Conservation (phyloP, 2,329 filamentous ascomycete species). For the Sodiomyces alkalinus region DNA sequence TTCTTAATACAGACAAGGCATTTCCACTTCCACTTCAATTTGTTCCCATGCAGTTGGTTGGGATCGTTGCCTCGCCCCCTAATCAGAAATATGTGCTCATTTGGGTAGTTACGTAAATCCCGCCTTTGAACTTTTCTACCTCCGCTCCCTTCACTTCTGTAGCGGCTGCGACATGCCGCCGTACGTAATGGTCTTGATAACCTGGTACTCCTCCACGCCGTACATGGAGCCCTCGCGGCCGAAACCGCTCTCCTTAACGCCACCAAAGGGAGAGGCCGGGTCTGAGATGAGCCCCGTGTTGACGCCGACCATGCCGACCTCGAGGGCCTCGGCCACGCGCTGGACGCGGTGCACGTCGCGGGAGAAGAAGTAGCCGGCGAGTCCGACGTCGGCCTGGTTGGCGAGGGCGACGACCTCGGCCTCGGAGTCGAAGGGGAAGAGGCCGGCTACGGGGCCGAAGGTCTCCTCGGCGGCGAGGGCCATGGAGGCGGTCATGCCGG, state of each 20-base stretch:
- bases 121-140: too few relatives aligned
- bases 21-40: too few relatives aligned
- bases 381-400: constrained; percentile 69
- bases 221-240: constrained; percentile 67
- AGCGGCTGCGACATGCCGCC: constrained; percentile 8
- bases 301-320: constrained; percentile 79
- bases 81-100: too few relatives aligned
- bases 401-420: constrained; percentile 75
- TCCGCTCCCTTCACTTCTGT: too few relatives aligned
- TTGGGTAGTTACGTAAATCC: too few relatives aligned
- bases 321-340: constrained; percentile 52
- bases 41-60: too few relatives aligned
- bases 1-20: too few relatives aligned
- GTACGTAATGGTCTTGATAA: constrained; percentile 45
- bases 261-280: constrained; percentile 51
- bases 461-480: constrained; percentile 76
- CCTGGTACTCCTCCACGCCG: constrained; percentile 61
- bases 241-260: constrained; percentile 71
- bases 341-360: constrained; percentile 42
- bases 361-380: constrained; percentile 91
- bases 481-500: constrained; percentile 78
- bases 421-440: constrained; percentile 82
- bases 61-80: too few relatives aligned
- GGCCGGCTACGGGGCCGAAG: constrained; percentile 81
- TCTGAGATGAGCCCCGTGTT: constrained; percentile 58